Percentiles rank a stretch among this genome's conserved stretches.
These are phyloP conservation scores for Nidularia sp. DNA, from an alignment of 768 basidiomycete species.

Conservation along the genomic window DNA sequence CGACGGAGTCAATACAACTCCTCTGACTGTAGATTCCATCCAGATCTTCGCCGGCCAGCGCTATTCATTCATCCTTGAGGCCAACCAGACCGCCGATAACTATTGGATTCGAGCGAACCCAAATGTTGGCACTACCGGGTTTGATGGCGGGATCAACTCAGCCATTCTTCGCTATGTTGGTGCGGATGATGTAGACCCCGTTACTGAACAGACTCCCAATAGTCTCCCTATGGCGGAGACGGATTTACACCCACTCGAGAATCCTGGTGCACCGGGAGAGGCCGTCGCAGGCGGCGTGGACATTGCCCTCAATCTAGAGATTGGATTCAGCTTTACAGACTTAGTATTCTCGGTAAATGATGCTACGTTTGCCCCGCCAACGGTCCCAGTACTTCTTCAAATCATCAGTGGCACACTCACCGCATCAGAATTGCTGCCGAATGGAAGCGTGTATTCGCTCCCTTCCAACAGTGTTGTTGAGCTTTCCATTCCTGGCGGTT, in stretches of 20 bases:
- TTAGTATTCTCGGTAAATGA: conserved; percentile 26
- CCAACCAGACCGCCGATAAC: conserved; percentile 35
- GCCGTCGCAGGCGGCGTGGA: conserved; percentile 26
- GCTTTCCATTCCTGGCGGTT: conserved; percentile 26
- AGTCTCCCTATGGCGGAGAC: conserved; percentile 20
- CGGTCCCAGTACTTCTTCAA: conserved; percentile 27
- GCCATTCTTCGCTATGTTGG: conserved; percentile 36
- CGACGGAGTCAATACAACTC: conserved; percentile 34
- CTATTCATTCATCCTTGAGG: conserved; percentile 32
- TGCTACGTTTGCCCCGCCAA: conserved; percentile 21
- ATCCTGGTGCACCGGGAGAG: conserved; percentile 19
- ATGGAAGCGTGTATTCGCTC: conserved; percentile 26
- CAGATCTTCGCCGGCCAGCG: conserved; percentile 38
- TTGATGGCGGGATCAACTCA: conserved; percentile 30
- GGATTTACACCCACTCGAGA: conserved; percentile 14
- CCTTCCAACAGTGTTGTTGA: conserved; percentile 32
- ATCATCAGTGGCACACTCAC: conserved; percentile 25
- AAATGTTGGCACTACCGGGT: conserved; percentile 16
- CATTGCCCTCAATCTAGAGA: conserved; percentile 13
- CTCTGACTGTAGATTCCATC: conserved; percentile 33
- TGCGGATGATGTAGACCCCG: conserved; percentile 22
- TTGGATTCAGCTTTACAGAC: conserved; percentile 1
- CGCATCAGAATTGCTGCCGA: conserved; percentile 22
- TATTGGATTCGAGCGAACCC: conserved; percentile 35
- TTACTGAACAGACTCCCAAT: conserved; percentile 9